Conservation (phyloP, 2,329 filamentous ascomycete genomes). For the Alternaria novae-zelandiae region DNA sequence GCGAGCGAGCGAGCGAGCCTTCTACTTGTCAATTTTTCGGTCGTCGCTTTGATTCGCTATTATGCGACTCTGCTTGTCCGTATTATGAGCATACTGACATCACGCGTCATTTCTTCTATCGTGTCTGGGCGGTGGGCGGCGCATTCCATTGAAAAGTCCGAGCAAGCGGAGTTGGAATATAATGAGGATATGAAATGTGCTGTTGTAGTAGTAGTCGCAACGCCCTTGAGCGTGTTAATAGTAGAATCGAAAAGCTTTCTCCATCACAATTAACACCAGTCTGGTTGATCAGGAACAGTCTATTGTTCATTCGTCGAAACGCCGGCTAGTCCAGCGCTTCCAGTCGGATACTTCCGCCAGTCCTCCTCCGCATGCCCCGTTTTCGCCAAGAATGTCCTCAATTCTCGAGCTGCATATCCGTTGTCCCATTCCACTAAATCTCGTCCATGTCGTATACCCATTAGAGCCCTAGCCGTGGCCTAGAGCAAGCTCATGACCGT, state of each 20-base stretch:
- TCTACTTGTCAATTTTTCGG: neutral
- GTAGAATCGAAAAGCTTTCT: neutral
- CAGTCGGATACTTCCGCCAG: slow-evolving; percentile 27
- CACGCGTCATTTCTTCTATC: neutral
- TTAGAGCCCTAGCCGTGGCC: slow-evolving; percentile 26
- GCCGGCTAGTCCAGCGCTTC: slow-evolving; percentile 44
- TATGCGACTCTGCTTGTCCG: neutral
- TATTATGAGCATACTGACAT: neutral
- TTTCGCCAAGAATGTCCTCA: slow-evolving; percentile 39
- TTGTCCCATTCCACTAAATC: slow-evolving; percentile 31
- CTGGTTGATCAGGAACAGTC: slow-evolving; percentile 18
- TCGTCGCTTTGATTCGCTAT: neutral
- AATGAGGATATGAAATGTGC: slow-evolving; percentile 3
- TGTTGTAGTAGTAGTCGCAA: neutral
- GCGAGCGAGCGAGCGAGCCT: neutral
- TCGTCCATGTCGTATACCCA: slow-evolving; percentile 39
- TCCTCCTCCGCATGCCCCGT: slow-evolving; percentile 28
- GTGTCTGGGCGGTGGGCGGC: neutral
- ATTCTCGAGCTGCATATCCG: slow-evolving; percentile 26
- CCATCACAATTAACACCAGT: neutral
- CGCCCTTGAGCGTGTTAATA: neutral
- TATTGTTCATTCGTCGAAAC: slow-evolving; percentile 39
- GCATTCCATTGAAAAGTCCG: neutral
- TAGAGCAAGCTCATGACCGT: slow-evolving; percentile 32
- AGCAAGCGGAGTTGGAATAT: neutral